phyloP scores from a whole-genome alignment of 148 eudicot genomes.

The Arbutus unedo region DNA sequence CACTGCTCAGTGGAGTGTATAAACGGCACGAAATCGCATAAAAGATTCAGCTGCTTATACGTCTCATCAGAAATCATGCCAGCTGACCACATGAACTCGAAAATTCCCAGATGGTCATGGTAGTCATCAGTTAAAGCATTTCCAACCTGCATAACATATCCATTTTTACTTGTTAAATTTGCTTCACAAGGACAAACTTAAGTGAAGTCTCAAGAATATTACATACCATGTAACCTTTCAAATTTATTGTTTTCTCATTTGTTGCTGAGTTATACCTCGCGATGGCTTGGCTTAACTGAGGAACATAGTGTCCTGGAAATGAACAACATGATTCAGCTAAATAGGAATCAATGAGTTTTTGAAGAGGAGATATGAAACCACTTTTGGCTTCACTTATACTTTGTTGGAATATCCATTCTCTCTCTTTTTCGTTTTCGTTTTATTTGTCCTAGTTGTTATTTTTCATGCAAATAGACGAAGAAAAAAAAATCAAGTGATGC shows the following conservation, averaged over 20 bases:
- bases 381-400: background rate
- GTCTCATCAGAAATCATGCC: conserved; percentile 94
- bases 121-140: conserved; percentile 87
- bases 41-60: conserved; percentile 59
- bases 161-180: background rate
- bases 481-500: background rate
- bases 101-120: conserved; percentile 73
- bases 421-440: background rate
- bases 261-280: conserved; percentile 57
- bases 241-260: conserved; percentile 41
- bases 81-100: conserved; percentile 91
- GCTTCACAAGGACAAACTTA: conserved; percentile 2
- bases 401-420: background rate
- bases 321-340: background rate
- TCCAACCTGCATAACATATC: conserved; percentile 63
- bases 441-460: background rate
- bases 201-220: conserved; percentile 9
- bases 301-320: conserved; percentile 87
- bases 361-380: background rate
- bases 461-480: background rate
- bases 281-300: conserved; percentile 93
- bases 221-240: conserved; percentile 92
- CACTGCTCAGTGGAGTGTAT: conserved; percentile 58
- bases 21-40: conserved; percentile 64
- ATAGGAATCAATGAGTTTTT: background rate